phyloP scores from a whole-genome alignment of 176 grass and related monocot genomes.

The Neostapfia colusana region DNA sequence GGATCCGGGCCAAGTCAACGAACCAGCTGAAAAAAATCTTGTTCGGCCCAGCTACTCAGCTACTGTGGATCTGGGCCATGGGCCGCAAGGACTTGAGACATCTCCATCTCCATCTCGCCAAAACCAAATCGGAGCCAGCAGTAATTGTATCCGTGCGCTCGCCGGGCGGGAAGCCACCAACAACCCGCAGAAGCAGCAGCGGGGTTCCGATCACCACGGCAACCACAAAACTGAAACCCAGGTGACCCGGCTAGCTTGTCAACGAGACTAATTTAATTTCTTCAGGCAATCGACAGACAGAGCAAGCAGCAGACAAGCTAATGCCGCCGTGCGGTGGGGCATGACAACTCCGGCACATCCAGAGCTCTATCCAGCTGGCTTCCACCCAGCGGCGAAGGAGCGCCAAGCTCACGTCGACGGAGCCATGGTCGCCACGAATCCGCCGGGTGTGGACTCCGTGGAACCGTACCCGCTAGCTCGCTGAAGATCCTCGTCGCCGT shows the following conservation, averaged over 20 bases:
- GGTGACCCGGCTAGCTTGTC: neutral
- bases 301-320: neutral
- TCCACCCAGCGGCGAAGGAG: neutral
- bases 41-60: no score
- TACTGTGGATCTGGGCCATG: no score
- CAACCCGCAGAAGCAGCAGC: no score
- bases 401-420: neutral
- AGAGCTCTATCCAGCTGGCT: neutral
- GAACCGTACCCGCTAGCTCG: neutral
- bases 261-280: neutral
- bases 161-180: neutral
- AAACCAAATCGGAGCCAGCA: neutral
- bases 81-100: neutral
- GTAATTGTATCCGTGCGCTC: neutral
- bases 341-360: neutral
- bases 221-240: neutral
- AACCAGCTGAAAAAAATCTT: no score
- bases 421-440: neutral
- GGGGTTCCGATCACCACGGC: neutral
- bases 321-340: neutral
- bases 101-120: neutral
- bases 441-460: neutral
- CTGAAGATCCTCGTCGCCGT: no score
- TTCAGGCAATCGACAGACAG: neutral
- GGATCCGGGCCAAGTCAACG: neutral